phyloP scores from a whole-genome alignment of 306 rosid species.

The Cercis canadensis region DNA sequence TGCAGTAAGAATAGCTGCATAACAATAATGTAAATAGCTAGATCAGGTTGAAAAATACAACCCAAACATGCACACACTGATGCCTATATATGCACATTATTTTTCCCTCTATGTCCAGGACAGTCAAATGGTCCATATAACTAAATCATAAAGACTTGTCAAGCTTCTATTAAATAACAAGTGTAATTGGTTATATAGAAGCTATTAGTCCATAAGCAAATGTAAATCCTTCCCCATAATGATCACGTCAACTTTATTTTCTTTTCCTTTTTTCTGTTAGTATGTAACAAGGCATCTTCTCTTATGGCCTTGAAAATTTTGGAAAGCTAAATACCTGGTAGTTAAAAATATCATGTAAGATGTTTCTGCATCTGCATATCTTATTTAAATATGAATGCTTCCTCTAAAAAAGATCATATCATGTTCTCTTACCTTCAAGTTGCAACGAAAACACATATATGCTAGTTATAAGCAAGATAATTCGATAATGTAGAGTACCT shows the following conservation, averaged over 20 bases:
- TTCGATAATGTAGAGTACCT: slow-evolving; percentile 55
- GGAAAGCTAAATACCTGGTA: neutral
- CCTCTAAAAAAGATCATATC: neutral
- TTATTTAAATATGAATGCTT: neutral
- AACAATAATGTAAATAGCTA: neutral
- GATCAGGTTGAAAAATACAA: slow-evolving; percentile 18
- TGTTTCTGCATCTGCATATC: neutral
- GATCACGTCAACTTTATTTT: no score
- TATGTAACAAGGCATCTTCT: no score
- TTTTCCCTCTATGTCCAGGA: slow-evolving; percentile 1
- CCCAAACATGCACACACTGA: neutral
- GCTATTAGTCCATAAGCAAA: no score
- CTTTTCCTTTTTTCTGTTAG: no score
- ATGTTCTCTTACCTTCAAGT: no score
- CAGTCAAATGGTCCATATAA: slow-evolving; percentile 1
- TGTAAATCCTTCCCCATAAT: no score
- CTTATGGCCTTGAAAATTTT: no score
- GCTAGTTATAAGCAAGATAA: slow-evolving; percentile 5
- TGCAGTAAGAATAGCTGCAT: neutral
- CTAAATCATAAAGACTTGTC: slow-evolving; percentile 8
- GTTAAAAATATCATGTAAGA: neutral
- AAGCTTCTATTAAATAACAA: no score
- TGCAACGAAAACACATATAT: slow-evolving; percentile 5
- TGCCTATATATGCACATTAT: neutral
- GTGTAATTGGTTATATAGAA: no score